Percentiles rank a stretch among this genome's conserved stretches.
phyloP scores from a whole-genome alignment of 2,329 filamentous ascomycete species.

The Penicillium vulpinum region DNA sequence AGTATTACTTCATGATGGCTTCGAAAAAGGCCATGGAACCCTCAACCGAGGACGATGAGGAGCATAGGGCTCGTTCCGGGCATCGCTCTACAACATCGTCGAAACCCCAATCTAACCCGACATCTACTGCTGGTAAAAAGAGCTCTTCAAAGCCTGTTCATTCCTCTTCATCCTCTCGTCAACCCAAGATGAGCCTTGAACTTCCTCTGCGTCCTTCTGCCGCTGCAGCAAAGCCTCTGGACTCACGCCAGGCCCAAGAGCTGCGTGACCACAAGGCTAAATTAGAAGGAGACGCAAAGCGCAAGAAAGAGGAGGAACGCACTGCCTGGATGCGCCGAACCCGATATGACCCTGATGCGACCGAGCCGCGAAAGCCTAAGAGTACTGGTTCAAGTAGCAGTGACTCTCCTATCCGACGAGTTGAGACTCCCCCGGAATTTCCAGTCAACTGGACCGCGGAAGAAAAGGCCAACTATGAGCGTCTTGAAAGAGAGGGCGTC shows the following conservation, averaged over 20 bases:
- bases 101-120: not conserved
- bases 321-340: slow-evolving; percentile 9
- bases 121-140: not conserved
- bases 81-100: not conserved
- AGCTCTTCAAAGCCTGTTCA: not conserved
- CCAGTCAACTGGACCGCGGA: slow-evolving; percentile 2
- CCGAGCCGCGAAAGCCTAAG: not conserved
- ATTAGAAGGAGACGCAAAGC: not conserved
- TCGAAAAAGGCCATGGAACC: not conserved
- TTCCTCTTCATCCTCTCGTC: not conserved
- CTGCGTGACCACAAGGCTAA: not conserved
- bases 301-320: not conserved
- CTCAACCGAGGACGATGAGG: not conserved
- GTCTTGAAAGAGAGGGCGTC: not conserved
- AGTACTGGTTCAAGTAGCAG: not conserved
- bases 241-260: not conserved
- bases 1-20: not conserved
- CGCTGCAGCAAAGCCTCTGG: not conserved
- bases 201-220: not conserved
- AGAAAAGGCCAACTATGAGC: not conserved
- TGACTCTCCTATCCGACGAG: slow-evolving; percentile 4
- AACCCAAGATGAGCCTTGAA: not conserved
- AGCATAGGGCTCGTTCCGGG: not conserved
- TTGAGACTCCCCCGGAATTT: not conserved
- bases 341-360: not conserved